Percentiles rank a stretch among this genome's conserved stretches.
Evolutionary conservation across 1,139 yeast species (phyloP).

Genomic region (Lodderomyces metapsilosis): DNA sequence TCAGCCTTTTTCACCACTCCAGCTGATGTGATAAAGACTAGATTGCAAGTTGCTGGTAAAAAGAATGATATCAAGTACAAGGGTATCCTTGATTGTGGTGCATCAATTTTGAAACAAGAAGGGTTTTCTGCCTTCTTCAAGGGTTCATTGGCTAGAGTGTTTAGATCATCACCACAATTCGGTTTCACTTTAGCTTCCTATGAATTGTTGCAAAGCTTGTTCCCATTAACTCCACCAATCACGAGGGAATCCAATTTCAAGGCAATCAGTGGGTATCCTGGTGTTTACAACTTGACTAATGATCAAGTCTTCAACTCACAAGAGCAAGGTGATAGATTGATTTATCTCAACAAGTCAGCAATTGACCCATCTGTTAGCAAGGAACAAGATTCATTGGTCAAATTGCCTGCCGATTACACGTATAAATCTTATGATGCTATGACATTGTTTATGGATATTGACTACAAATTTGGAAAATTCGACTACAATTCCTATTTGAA

Average conservation of each 20-base stretch:
- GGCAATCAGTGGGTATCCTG: slow-evolving; percentile 48
- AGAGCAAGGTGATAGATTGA: slow-evolving; percentile 33
- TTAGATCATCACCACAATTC: slow-evolving; percentile 96
- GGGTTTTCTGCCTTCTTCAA: slow-evolving; percentile 79
- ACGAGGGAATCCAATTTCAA: slow-evolving; percentile 47
- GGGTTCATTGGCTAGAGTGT: slow-evolving; percentile 93
- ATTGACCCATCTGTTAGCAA: slow-evolving; percentile 15
- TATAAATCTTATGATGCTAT: slow-evolving; percentile 63
- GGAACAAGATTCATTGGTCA: slow-evolving; percentile 34
- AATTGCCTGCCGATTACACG: slow-evolving; percentile 49
- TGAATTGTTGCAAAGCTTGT: slow-evolving; percentile 64
- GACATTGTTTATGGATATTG: slow-evolving; percentile 60
- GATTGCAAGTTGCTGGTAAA: slow-evolving; percentile 84
- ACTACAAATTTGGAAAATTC: slow-evolving; percentile 60
- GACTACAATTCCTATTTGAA: slow-evolving; percentile 50
- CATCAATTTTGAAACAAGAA: slow-evolving; percentile 75
- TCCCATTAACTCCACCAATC: slow-evolving; percentile 48
- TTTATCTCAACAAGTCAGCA: slow-evolving; percentile 37
- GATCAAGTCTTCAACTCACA: slow-evolving; percentile 46
- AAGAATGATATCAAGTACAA: slow-evolving; percentile 73
- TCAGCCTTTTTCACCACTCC: slow-evolving; percentile 97
- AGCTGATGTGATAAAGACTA: slow-evolving; percentile 93
- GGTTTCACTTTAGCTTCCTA: slow-evolving; percentile 97
- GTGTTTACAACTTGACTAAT: slow-evolving; percentile 46
- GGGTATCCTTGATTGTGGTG: slow-evolving; percentile 76